A percentile compares a stretch with the other conserved stretches of the same genome.
These are phyloP conservation scores for Penicillium verhagenii DNA, from an alignment of 495 filamentous ascomycete species.

Conservation along the genomic window DNA sequence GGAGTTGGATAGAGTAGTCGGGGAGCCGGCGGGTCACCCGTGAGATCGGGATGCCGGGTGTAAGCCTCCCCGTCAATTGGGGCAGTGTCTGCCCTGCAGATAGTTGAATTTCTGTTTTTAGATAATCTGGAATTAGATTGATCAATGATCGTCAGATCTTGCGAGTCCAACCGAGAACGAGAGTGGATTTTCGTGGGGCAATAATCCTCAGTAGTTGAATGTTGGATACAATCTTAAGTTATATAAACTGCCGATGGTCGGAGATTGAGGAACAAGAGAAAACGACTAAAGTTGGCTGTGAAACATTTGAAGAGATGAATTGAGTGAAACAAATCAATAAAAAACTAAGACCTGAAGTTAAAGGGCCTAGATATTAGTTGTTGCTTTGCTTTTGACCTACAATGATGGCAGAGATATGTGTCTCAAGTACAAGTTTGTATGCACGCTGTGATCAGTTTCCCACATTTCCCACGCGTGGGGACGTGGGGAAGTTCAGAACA, in stretches of 20 bases:
- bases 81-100: background rate
- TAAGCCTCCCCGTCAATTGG: background rate
- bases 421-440: too few relatives aligned
- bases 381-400: too few relatives aligned
- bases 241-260: constrained; percentile 10
- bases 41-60: constrained; percentile 9
- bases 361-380: too few relatives aligned
- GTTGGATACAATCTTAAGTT: background rate
- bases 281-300: background rate
- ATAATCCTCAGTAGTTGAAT: background rate
- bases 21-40: constrained; percentile 3
- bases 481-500: constrained; percentile 12
- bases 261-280: background rate
- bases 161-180: background rate
- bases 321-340: too few relatives aligned
- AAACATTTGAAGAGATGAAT: too few relatives aligned
- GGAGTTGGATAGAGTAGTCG: background rate
- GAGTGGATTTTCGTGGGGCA: constrained; percentile 4
- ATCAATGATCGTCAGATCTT: background rate
- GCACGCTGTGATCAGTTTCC: too few relatives aligned
- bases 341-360: too few relatives aligned
- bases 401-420: too few relatives aligned
- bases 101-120: constrained; percentile 5
- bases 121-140: background rate
- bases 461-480: constrained; percentile 7